Percentiles rank a stretch among this genome's conserved stretches.
Conservation (phyloP, 83 land plant species). For the Diphasiastrum complanatum region DNA sequence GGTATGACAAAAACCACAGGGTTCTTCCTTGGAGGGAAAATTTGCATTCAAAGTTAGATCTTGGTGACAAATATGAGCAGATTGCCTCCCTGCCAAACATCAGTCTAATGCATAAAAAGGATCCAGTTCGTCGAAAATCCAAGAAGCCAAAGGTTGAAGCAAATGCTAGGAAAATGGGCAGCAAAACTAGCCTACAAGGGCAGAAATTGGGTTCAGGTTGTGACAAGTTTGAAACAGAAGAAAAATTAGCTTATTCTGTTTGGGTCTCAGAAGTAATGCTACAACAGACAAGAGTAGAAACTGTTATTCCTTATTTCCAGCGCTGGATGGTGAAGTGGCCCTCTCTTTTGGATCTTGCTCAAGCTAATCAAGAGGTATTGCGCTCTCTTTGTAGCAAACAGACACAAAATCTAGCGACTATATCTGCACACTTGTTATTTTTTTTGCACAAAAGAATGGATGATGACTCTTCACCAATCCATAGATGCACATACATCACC, state of each 20-base stretch:
- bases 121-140: not conserved
- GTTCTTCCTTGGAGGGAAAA: conserved; percentile 1
- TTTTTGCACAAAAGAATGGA: no score
- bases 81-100: no score
- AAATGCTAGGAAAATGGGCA: not conserved
- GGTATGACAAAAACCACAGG: conserved; percentile 54
- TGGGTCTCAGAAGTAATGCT: conserved; percentile 99
- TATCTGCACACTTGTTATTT: no score
- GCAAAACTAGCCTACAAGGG: not conserved
- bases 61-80: no score
- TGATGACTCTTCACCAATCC: no score
- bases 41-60: not conserved
- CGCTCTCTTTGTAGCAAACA: no score
- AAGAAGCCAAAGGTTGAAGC: conserved; percentile 34
- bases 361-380: conserved; percentile 90
- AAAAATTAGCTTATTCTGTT: conserved; percentile 66
- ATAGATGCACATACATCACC: no score
- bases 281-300: conserved; percentile 81
- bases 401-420: no score
- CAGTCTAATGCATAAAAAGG: not conserved
- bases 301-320: conserved; percentile 65
- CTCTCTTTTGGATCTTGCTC: conserved; percentile 57
- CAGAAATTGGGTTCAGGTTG: not conserved
- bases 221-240: conserved; percentile 17
- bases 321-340: conserved; percentile 96